Evolutionary conservation across 176 grass and related monocot species (phyloP).

Genomic region (Ampelocalamus luodianensis): DNA sequence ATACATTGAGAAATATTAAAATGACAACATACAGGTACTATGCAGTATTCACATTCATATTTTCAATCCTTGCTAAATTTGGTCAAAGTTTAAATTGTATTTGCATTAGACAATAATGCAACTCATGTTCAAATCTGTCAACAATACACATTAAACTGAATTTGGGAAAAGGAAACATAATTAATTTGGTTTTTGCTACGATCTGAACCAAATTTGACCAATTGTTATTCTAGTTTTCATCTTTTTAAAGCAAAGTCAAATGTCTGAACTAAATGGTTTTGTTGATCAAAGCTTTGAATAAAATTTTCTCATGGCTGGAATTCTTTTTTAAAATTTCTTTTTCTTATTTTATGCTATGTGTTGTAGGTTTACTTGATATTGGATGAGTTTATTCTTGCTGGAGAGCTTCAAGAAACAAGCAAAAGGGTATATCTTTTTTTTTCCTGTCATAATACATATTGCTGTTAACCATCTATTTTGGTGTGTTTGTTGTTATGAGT

Average conservation of each 20-base stretch:
- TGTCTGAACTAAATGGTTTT: slow-evolving; percentile 6
- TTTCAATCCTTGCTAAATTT: slow-evolving; percentile 1
- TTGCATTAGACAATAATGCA: slow-evolving; percentile 8
- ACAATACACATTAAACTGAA: slow-evolving; percentile 22
- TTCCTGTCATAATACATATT: slow-evolving; percentile 21
- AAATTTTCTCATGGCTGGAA: neutral
- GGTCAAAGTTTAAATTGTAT: slow-evolving; percentile 16
- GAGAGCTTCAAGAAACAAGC: slow-evolving; percentile 99
- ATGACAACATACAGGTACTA: neutral
- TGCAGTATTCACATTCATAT: neutral
- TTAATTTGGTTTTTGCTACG: slow-evolving; percentile 6
- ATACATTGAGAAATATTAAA: neutral
- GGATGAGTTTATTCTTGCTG: slow-evolving; percentile 98
- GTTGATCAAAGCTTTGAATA: slow-evolving; percentile 7
- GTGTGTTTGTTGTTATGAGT: slow-evolving; percentile 8
- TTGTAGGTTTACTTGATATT: slow-evolving; percentile 96
- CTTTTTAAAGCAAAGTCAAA: neutral
- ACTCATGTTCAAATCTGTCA: neutral
- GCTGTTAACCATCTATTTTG: neutral
- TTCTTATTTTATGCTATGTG: slow-evolving; percentile 20
- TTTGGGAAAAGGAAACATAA: slow-evolving; percentile 9
- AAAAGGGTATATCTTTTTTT: slow-evolving; percentile 66
- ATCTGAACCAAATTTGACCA: neutral
- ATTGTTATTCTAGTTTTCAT: slow-evolving; percentile 13
- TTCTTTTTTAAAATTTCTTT: slow-evolving; percentile 4